Percentiles rank a stretch among this genome's conserved stretches.
Evolutionary conservation across 1,139 yeast species (phyloP).

Genomic region (Spathaspora sp.): DNA sequence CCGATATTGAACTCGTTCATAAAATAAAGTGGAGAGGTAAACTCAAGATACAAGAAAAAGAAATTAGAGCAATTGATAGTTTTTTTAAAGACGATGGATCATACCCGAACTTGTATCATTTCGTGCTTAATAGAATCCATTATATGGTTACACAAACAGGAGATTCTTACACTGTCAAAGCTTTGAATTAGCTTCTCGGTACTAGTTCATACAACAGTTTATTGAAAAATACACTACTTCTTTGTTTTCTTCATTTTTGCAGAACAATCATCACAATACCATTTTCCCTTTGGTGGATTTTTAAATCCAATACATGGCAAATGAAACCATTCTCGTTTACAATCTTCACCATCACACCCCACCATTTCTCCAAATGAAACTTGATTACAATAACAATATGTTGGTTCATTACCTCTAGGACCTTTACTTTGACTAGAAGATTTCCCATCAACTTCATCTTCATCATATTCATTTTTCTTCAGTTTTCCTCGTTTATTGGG

Average conservation of each 20-base stretch:
- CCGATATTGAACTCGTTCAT: too few relatives aligned
- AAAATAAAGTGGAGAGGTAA: too few relatives aligned
- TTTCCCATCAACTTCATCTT: conserved; percentile 2
- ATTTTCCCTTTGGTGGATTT: conserved; percentile 91
- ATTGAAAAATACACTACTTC: conserved; percentile 7
- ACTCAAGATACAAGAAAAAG: too few relatives aligned
- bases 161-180: too few relatives aligned
- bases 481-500: conserved; percentile 5
- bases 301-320: conserved; percentile 90
- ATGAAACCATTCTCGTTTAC: conserved; percentile 97
- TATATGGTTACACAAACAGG: too few relatives aligned
- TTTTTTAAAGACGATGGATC: too few relatives aligned
- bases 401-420: conserved; percentile 55
- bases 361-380: conserved; percentile 99
- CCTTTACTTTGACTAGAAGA: conserved; percentile 4
- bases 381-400: conserved; percentile 94
- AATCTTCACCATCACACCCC: conserved; percentile 93
- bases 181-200: too few relatives aligned
- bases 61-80: too few relatives aligned
- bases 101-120: too few relatives aligned
- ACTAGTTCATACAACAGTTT: too few relatives aligned
- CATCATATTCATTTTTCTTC: conserved; percentile 8
- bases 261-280: conserved; percentile 94
- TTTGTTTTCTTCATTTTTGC: conserved; percentile 36
- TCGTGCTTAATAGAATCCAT: too few relatives aligned